phyloP scores from a whole-genome alignment of 2,329 filamentous ascomycete genomes.

The Zymoseptoria pseudotritici region DNA sequence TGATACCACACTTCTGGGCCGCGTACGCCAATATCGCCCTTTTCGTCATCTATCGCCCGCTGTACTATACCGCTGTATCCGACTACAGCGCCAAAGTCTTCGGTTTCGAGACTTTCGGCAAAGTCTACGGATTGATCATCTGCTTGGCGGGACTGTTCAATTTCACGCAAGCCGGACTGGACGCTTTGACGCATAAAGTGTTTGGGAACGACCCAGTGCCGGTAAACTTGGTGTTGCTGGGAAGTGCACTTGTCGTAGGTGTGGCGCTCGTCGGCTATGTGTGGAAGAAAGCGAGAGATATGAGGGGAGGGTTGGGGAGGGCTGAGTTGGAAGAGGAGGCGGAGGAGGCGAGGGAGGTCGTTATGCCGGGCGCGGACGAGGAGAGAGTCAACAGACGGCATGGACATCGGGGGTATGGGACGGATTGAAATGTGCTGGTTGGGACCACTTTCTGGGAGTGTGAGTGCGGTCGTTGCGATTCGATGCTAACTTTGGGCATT shows the following conservation, averaged over 20 bases:
- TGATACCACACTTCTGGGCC: conserved; percentile 62
- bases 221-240: conserved; percentile 63
- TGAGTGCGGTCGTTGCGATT: not conserved
- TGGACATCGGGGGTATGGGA: conserved; percentile 26
- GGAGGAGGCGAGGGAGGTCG: conserved; percentile 33
- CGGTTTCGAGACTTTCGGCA: conserved; percentile 84
- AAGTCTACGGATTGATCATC: conserved; percentile 87
- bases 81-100: conserved; percentile 90
- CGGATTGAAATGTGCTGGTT: conserved; percentile 10
- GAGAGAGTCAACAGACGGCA: conserved; percentile 19
- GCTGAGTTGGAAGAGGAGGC: conserved; percentile 38
- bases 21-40: conserved; percentile 70
- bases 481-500: not conserved
- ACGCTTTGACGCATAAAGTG: conserved; percentile 65
- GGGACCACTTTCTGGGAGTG: not conserved
- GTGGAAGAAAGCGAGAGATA: conserved; percentile 37
- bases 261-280: conserved; percentile 61
- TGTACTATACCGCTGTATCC: conserved; percentile 85
- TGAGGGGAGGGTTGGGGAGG: conserved; percentile 32
- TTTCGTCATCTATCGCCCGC: conserved; percentile 77
- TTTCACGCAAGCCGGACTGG: conserved; percentile 73
- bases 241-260: conserved; percentile 57
- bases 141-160: conserved; percentile 78
- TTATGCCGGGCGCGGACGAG: conserved; percentile 31
- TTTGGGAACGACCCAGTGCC: conserved; percentile 69